Evolutionary conservation across 345 rosid genomes (phyloP).

Genomic region (Aethionema arabicum): DNA sequence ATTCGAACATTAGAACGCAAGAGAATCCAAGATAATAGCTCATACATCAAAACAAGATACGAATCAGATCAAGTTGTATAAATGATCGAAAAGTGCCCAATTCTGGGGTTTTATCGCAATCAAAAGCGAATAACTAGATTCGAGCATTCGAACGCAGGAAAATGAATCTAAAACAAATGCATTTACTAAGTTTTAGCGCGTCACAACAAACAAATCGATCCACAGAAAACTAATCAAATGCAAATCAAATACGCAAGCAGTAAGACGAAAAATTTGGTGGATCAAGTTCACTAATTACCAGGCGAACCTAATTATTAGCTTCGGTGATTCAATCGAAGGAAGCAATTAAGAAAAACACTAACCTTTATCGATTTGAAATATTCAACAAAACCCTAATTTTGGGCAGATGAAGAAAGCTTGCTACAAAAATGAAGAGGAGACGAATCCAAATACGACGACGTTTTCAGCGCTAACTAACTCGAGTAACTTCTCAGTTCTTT

Average conservation of each 20-base stretch:
- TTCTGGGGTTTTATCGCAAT: not conserved
- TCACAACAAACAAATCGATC: not conserved
- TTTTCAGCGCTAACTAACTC: not conserved
- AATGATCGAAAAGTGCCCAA: not conserved
- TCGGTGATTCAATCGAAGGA: not conserved
- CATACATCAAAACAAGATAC: too few relatives aligned
- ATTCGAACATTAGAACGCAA: not conserved
- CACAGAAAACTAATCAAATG: not conserved
- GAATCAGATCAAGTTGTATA: not conserved
- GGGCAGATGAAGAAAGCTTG: slow-evolving; percentile 4
- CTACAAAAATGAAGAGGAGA: not conserved
- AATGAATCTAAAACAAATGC: too few relatives aligned
- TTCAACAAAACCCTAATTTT: slow-evolving; percentile 29
- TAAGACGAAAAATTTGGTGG: not conserved
- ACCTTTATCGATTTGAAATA: slow-evolving; percentile 22
- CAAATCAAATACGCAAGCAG: slow-evolving; percentile 2
- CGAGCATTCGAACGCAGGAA: not conserved
- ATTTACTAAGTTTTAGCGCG: too few relatives aligned
- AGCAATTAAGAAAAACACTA: not conserved
- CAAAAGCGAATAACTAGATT: not conserved
- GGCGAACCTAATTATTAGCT: too few relatives aligned
- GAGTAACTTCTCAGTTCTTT: not conserved
- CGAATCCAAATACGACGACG: slow-evolving; percentile 13
- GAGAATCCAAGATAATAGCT: too few relatives aligned
- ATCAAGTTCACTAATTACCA: not conserved